A percentile compares a stretch with the other conserved stretches of the same genome.
phyloP scores from a whole-genome alignment of 1,284 basidiomycete genomes.

The Vanrija pseudolonga region DNA sequence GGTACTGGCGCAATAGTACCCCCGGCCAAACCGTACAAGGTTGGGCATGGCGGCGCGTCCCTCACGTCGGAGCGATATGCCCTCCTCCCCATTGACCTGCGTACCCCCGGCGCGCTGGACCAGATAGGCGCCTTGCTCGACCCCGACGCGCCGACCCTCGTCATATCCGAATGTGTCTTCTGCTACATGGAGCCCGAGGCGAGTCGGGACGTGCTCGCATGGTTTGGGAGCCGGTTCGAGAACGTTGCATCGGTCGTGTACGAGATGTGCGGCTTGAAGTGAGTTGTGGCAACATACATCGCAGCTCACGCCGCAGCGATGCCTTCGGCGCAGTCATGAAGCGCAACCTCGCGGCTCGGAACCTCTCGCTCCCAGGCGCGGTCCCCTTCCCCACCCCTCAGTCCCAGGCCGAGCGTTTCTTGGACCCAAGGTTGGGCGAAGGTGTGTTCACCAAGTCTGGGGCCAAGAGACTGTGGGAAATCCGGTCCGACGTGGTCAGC shows the following conservation, averaged over 20 bases:
- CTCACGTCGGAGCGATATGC: conserved; percentile 66
- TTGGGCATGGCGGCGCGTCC: conserved; percentile 62
- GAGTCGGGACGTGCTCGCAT: conserved; percentile 62
- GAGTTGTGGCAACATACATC: conserved; percentile 9
- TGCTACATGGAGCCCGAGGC: conserved; percentile 72
- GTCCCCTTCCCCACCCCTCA: conserved; percentile 58
- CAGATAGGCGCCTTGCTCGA: conserved; percentile 53
- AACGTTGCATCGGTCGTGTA: conserved; percentile 59
- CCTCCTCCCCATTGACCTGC: conserved; percentile 71
- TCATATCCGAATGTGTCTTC: conserved; percentile 86
- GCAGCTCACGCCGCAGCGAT: conserved; percentile 51
- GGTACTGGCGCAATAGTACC: background rate
- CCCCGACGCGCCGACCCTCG: conserved; percentile 66
- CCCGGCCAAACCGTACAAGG: conserved; percentile 22
- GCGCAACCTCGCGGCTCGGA: conserved; percentile 73
- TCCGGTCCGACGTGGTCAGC: conserved; percentile 59
- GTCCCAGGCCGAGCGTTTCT: conserved; percentile 64
- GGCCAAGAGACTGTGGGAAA: conserved; percentile 65
- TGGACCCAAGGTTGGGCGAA: conserved; percentile 22
- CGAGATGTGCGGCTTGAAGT: conserved; percentile 80
- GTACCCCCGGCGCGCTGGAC: conserved; percentile 47
- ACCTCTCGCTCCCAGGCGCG: conserved; percentile 69
- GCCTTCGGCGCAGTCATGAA: conserved; percentile 84
- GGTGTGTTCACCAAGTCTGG: conserved; percentile 56
- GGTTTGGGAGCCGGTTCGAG: conserved; percentile 64